phyloP scores from a whole-genome alignment of 2,329 filamentous ascomycete genomes.

The Alternaria tenuissima region DNA sequence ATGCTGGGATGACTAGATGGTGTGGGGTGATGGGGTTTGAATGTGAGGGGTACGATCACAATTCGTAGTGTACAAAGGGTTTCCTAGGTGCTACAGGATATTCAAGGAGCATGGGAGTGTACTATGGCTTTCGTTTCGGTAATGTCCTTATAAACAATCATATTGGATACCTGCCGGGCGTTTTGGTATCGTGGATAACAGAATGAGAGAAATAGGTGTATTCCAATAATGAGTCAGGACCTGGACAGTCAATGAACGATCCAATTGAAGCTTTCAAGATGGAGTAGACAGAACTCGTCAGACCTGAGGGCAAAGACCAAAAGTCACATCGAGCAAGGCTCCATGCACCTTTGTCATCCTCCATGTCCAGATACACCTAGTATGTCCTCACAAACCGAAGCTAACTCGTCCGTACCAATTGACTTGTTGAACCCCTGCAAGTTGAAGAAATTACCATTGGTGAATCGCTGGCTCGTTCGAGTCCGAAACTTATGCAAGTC shows the following conservation, averaged over 20 bases:
- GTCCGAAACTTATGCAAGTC: not conserved
- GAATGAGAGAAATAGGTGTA: not conserved
- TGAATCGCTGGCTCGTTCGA: not conserved
- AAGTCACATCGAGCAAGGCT: too few species aligned
- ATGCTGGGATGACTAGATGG: slow-evolving; percentile 35
- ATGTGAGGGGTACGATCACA: too few species aligned
- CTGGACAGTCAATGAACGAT: too few species aligned
- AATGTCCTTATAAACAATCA: fast-evolving
- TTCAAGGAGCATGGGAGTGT: not conserved
- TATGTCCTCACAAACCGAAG: not conserved
- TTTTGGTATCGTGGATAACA: not conserved
- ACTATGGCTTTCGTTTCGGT: not conserved
- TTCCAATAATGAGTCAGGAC: too few species aligned
- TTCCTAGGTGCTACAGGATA: not conserved
- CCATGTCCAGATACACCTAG: not conserved
- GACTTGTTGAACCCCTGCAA: not conserved
- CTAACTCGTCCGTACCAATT: not conserved
- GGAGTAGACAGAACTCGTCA: too few species aligned
- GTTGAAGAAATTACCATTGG: not conserved
- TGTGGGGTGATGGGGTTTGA: too few species aligned
- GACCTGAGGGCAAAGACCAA: too few species aligned
- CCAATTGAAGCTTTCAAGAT: too few species aligned
- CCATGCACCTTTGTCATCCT: not conserved
- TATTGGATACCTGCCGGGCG: not conserved
- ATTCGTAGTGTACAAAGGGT: not conserved